Evolutionary conservation across 2,329 filamentous ascomycete genomes (phyloP).

Genomic region (Fusarium sp.): DNA sequence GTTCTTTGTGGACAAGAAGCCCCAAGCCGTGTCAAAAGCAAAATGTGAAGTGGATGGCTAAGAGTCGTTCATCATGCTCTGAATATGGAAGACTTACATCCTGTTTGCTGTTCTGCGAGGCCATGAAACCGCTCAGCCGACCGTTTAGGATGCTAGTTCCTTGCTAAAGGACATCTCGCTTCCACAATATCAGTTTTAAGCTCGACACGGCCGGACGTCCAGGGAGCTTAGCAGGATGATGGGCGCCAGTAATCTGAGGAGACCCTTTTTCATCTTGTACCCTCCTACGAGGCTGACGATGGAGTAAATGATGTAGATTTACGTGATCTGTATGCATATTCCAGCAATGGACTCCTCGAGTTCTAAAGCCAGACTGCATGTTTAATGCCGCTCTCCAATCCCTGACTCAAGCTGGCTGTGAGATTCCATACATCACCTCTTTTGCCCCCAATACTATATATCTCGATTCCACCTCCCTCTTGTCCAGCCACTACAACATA

Average conservation of each 20-base stretch:
- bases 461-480: slow-evolving; percentile 10
- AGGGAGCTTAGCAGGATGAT: background rate
- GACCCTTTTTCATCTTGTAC: background rate
- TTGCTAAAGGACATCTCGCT: background rate
- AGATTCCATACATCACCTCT: slow-evolving; percentile 10
- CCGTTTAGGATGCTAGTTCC: background rate
- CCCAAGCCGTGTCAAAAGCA: background rate
- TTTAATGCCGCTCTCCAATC: slow-evolving; percentile 8
- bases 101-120: background rate
- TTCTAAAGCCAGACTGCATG: slow-evolving; percentile 7
- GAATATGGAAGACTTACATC: background rate
- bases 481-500: slow-evolving; percentile 9
- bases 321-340: background rate
- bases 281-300: background rate
- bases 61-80: background rate
- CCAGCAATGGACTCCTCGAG: background rate
- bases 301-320: background rate
- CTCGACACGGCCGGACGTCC: background rate
- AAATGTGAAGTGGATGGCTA: background rate
- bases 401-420: background rate
- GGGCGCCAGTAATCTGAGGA: background rate
- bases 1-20: background rate
- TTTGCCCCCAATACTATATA: background rate
- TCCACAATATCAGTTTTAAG: background rate
- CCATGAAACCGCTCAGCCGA: no score